phyloP scores from a whole-genome alignment of 345 rosid species.

The Trapa bicornis region DNA sequence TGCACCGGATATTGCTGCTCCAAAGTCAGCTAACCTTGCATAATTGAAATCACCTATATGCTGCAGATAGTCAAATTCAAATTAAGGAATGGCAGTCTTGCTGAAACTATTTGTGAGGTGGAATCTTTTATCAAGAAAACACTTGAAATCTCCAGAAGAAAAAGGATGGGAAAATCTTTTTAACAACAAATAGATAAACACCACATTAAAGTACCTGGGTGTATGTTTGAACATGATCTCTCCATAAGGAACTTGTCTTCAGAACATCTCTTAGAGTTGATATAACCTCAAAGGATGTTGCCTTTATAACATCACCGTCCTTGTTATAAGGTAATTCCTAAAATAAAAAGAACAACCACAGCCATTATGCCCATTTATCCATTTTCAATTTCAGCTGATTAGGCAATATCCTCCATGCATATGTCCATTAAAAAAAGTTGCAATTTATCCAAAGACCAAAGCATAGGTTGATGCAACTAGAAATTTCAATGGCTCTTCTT shows the following conservation, averaged over 20 bases:
- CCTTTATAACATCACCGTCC: constrained; percentile 90
- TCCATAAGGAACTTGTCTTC: constrained; percentile 81
- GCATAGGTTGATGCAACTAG: constrained; percentile 4
- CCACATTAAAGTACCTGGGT: constrained; percentile 42
- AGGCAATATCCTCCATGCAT: background rate
- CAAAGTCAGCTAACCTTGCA: constrained; percentile 90
- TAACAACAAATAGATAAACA: background rate
- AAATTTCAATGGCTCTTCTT: background rate
- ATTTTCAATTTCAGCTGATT: background rate
- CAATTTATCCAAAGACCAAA: background rate
- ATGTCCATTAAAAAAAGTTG: background rate
- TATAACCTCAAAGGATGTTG: constrained; percentile 92
- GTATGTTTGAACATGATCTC: constrained; percentile 93
- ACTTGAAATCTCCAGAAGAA: background rate
- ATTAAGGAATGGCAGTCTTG: background rate
- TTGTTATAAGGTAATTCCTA: constrained; percentile 84
- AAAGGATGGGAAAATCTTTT: background rate
- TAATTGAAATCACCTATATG: constrained; percentile 90
- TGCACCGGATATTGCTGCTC: constrained; percentile 96
- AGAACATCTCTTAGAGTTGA: constrained; percentile 86
- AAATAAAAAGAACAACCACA: constrained; percentile 8
- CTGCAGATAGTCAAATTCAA: constrained; percentile 35
- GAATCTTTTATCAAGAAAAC: background rate
- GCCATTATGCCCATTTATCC: background rate
- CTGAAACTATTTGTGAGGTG: background rate